Evolutionary conservation across 1,284 basidiomycete genomes (phyloP), one percentile per base, ranked within the genome.

Genomic region (Ustilago lituana): DNA sequence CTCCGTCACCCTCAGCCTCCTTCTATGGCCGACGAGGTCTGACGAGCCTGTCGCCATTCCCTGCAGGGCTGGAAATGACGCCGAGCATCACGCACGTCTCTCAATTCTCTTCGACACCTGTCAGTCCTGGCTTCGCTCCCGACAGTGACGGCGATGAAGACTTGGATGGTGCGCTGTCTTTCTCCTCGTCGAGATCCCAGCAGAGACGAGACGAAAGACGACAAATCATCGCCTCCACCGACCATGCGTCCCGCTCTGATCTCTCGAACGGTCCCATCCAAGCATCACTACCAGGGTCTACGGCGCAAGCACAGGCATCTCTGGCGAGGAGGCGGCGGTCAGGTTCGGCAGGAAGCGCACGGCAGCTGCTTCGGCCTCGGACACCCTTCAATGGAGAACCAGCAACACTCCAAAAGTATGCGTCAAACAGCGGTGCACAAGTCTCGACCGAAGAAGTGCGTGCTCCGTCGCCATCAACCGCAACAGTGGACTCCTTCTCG

Each of bases 91-190:
- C 31, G 15, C 55, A 63, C 20, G 51, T 49, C 14, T 15, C 60
- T 1, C 61, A 63, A 1, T 55, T 56, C 24, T 41, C 60, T 3
- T 57, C 66, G 11, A 58, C 49, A 0, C 60, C 66, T 11, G 48
- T 38, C 36, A 69, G 66, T 38, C 66, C 66, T 12, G 52, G 59
- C 0, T 48, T 69, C 20, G 49, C 66, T 22, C 56, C 66, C 15
- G 66, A 69, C 52, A 69, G 66, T 24, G 66, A 69, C 23, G 51
- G 60, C 3, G 66, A 63, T 26, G 60, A 69, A 15, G 56, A 69
- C 7, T 5, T 44, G 8, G 47, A 63, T n/a, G 53, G 48, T 5
- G 53, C 50, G 1, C 29, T 69, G 8, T 59, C 60, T 22, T 69
- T 69, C 32, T 69, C 66, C 2, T 63, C 65, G 2, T 44, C 66